phyloP scores from a whole-genome alignment of 768 basidiomycete genomes.

The Kwoniella mangroviensis region DNA sequence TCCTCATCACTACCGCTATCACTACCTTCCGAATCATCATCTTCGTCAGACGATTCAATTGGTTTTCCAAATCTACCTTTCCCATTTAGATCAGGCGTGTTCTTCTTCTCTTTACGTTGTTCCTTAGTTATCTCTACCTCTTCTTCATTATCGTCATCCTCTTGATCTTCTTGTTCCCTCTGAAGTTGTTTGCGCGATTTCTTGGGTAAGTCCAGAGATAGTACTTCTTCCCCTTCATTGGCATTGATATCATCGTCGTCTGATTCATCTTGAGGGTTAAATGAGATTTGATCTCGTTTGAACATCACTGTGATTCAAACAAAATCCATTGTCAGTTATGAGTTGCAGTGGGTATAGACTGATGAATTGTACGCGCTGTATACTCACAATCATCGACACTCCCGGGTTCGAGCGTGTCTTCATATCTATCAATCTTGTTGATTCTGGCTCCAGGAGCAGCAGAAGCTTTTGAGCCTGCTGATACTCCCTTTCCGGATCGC shows the following conservation, averaged over 20 bases:
- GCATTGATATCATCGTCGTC: slow-evolving; percentile 58
- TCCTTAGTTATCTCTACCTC: slow-evolving; percentile 55
- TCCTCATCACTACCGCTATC: slow-evolving; percentile 26
- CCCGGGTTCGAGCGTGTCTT: slow-evolving; percentile 56
- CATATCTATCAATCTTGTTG: slow-evolving; percentile 52
- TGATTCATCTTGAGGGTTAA: slow-evolving; percentile 66
- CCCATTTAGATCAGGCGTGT: slow-evolving; percentile 32
- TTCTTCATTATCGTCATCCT: slow-evolving; percentile 63
- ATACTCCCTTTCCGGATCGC: slow-evolving; percentile 13
- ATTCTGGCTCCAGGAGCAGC: slow-evolving; percentile 32
- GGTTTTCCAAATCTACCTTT: slow-evolving; percentile 57
- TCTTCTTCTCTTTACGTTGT: slow-evolving; percentile 44
- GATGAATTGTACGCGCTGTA: not conserved
- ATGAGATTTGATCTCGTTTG: slow-evolving; percentile 72
- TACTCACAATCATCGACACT: slow-evolving; percentile 56
- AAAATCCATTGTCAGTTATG: not conserved
- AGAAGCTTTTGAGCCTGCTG: slow-evolving; percentile 15
- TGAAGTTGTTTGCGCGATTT: slow-evolving; percentile 22
- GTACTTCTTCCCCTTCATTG: slow-evolving; percentile 79
- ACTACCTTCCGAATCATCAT: slow-evolving; percentile 24
- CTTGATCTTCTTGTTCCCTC: slow-evolving; percentile 50
- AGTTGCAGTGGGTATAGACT: too few species aligned
- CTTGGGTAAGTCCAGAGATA: slow-evolving; percentile 62
- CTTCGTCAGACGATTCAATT: slow-evolving; percentile 40
- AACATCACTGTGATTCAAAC: slow-evolving; percentile 48